Base-by-base conservation (phyloP, 495 filamentous ascomycete species). In the Glutinoglossum americanum region DNA sequence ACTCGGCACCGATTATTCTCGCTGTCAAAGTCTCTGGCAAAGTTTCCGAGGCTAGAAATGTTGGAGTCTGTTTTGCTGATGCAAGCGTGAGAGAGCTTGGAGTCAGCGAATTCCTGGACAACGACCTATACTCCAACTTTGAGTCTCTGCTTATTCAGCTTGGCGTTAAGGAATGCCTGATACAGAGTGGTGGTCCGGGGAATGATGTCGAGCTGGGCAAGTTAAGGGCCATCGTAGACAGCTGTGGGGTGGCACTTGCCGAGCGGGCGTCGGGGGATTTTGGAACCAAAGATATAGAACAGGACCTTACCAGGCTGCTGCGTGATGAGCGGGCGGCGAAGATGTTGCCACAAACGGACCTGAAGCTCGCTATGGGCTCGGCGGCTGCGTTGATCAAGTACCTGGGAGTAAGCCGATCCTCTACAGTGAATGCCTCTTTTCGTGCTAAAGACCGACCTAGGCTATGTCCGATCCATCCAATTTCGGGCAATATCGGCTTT, bases 51-150 rank as follows among this genome's bases (percentile, higher is more conserved):
- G 87, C 84, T 1, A 74, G 93, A 51, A 84, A 77, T 58, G 87
- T 98, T 1, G 92, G 92, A 13, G 89, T 97, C 26, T 96, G 92
- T 70, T 99, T 99, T 71, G 92, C 93, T 8, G 92, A 99, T 77
- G 92, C 92, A 10, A 96, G 86, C 63, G 89, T 95, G 60, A 76
- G 93, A 54, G 92, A 99, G 70, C 77, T 99, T 0, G 92, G 92
- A 27, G 89, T 99, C 39, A 93, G 85, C 74, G 92, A 99, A 66
- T 99, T 99, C 64, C 75, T 94, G 27, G 92, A 99, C 73, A 99
- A 97, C 62, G 93, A 99, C 66, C 73, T 95, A 13, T 99, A 94
- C 68, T 97, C 92, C 45, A 97, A 99, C 67, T 90, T 99, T 58
- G 92, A 99, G 71, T 89, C 89, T 26, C 73, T 97, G 27, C 76